Percentiles rank a stretch among this genome's conserved stretches.
Evolutionary conservation across 768 basidiomycete species (phyloP).

Genomic region (Mrakia hoshinonis): DNA sequence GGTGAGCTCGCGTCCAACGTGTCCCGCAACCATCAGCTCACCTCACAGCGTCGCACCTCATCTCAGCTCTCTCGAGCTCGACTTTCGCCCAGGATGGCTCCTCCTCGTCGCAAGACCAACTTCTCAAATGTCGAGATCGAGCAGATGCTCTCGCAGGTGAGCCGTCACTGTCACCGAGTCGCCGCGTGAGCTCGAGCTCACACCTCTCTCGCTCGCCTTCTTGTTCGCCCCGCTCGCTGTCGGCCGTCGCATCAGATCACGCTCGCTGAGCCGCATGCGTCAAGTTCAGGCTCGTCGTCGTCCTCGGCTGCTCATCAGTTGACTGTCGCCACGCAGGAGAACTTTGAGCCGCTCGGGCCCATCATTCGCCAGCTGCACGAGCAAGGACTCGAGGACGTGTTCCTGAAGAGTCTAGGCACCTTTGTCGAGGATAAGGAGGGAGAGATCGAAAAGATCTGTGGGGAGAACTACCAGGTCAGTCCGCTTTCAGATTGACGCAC

Average conservation of each 20-base stretch:
- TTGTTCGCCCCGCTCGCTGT: not conserved
- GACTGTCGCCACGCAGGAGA: conserved; percentile 47
- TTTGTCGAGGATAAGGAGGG: conserved; percentile 89
- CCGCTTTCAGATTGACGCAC: too few species aligned
- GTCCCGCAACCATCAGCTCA: too few species aligned
- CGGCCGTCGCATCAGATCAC: not conserved
- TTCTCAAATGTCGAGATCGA: conserved; percentile 29
- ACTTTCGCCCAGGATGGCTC: not conserved
- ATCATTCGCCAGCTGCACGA: conserved; percentile 88
- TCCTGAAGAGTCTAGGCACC: conserved; percentile 71
- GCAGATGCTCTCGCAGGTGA: conserved; percentile 29
- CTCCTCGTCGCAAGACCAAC: conserved; percentile 19
- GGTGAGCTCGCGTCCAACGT: too few species aligned
- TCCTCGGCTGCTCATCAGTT: conserved; percentile 12
- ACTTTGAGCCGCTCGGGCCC: conserved; percentile 88
- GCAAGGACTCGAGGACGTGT: conserved; percentile 77
- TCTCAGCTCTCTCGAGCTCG: too few species aligned
- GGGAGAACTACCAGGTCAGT: conserved; percentile 70
- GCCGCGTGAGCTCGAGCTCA: not conserved
- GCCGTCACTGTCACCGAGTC: not conserved
- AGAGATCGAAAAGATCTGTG: conserved; percentile 93
- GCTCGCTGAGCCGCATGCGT: conserved; percentile 10
- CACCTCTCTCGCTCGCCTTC: not conserved
- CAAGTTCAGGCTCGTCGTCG: not conserved
- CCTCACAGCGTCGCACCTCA: too few species aligned